Conservation (phyloP, 2,329 filamentous ascomycete genomes). For the Hypomyces perniciosus region DNA sequence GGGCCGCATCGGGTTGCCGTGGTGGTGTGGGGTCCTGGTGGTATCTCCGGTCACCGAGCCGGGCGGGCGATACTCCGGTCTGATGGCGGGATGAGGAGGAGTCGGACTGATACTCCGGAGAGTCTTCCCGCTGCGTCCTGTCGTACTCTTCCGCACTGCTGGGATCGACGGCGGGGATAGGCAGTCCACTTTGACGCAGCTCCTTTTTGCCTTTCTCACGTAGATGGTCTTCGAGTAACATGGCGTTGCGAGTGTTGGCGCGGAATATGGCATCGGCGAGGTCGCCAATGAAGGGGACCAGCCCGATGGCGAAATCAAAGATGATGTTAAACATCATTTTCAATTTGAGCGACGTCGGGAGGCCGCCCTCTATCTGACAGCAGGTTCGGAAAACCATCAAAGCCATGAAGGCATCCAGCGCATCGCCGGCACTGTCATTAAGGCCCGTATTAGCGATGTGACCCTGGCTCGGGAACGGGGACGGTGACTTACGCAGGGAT, state of each 20-base stretch:
- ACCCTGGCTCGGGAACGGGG: background rate
- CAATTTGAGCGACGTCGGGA: conserved; percentile 54
- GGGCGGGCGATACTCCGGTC: conserved; percentile 20
- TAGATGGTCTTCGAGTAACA: conserved; percentile 61
- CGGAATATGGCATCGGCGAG: conserved; percentile 66
- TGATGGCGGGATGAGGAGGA: conserved; percentile 21
- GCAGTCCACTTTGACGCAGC: conserved; percentile 40
- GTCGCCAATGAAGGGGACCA: conserved; percentile 73
- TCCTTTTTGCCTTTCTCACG: conserved; percentile 60
- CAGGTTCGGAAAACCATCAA: conserved; percentile 69
- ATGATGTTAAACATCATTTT: conserved; percentile 78
- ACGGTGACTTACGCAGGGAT: conserved; percentile 63
- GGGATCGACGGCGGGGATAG: conserved; percentile 43
- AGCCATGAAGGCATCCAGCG: conserved; percentile 66
- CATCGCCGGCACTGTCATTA: conserved; percentile 61
- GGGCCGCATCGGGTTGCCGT: conserved; percentile 23
- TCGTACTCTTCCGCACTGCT: conserved; percentile 50
- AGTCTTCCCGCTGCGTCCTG: conserved; percentile 26
- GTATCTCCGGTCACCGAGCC: conserved; percentile 8
- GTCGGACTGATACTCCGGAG: conserved; percentile 22
- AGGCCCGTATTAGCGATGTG: background rate
- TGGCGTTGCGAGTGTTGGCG: conserved; percentile 71
- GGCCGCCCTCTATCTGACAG: conserved; percentile 67
- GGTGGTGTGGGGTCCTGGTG: conserved; percentile 11
- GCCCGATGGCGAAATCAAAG: conserved; percentile 66